Evolutionary conservation across 1,139 yeast species (phyloP).

Genomic region (Dujonia santamariae): DNA sequence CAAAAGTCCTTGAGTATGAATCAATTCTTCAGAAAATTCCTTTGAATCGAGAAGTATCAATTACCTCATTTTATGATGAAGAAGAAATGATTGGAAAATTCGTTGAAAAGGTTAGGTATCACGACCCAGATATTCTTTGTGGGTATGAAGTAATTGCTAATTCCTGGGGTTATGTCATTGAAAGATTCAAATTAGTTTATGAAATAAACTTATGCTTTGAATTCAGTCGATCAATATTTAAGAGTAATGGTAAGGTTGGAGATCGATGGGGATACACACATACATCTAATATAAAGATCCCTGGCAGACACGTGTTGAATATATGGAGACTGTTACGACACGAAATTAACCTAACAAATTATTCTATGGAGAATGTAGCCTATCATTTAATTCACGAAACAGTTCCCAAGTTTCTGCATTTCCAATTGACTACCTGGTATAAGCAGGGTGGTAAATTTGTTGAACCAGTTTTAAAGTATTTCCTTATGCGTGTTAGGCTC

Average conservation of each 20-base stretch:
- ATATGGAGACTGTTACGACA: slow-evolving; percentile 75
- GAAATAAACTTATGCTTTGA: slow-evolving; percentile 50
- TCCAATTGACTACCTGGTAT: slow-evolving; percentile 54
- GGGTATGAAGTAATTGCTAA: slow-evolving; percentile 80
- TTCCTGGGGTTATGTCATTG: slow-evolving; percentile 90
- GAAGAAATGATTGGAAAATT: slow-evolving; percentile 53
- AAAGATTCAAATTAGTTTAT: slow-evolving; percentile 48
- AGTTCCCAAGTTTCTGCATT: slow-evolving; percentile 58
- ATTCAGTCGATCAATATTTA: slow-evolving; percentile 43
- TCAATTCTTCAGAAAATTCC: not conserved
- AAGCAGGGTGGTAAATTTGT: slow-evolving; percentile 21
- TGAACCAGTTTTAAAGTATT: slow-evolving; percentile 39
- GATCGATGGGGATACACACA: slow-evolving; percentile 85
- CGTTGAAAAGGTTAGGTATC: slow-evolving; percentile 50
- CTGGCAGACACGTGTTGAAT: slow-evolving; percentile 81
- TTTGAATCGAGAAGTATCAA: not conserved
- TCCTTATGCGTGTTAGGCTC: slow-evolving; percentile 41
- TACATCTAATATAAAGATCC: slow-evolving; percentile 63
- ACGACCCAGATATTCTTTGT: slow-evolving; percentile 84
- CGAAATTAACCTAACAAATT: slow-evolving; percentile 62
- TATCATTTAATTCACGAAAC: slow-evolving; percentile 64
- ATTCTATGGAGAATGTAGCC: slow-evolving; percentile 74
- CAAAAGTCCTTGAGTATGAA: not conserved
- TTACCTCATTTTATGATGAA: slow-evolving; percentile 43
- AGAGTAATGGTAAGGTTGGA: slow-evolving; percentile 52